phyloP scores from a whole-genome alignment of 2,329 filamentous ascomycete genomes.

The Scedosporium boydii region DNA sequence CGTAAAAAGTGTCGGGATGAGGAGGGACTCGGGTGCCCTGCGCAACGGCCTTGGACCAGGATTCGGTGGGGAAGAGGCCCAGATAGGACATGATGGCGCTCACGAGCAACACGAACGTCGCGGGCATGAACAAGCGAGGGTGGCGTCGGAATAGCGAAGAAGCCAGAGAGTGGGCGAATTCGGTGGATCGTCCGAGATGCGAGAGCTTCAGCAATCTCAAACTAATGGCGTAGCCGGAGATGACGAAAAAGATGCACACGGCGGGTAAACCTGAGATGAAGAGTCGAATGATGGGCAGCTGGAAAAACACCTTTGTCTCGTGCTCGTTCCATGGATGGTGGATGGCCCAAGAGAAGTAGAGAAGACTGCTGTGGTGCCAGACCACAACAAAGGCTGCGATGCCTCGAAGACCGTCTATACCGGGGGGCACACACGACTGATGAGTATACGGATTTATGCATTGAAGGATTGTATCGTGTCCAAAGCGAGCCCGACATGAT shows the following conservation, averaged over 20 bases:
- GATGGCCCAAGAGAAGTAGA: conserved; percentile 5
- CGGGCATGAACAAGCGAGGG: conserved; percentile 38
- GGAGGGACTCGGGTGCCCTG: conserved; percentile 2
- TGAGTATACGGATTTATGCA: background rate
- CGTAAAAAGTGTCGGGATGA: background rate
- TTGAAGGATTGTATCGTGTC: background rate
- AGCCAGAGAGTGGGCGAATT: conserved; percentile 32
- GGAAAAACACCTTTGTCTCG: conserved; percentile 21
- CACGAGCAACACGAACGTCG: conserved; percentile 44
- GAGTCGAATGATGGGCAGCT: conserved; percentile 47
- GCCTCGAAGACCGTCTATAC: conserved; percentile 53
- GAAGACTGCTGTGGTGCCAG: conserved; percentile 37
- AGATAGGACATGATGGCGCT: background rate
- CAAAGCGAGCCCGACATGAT: background rate
- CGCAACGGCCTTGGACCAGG: conserved; percentile 4
- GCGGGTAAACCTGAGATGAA: conserved; percentile 54
- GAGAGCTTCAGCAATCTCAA: conserved; percentile 38
- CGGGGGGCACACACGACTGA: conserved; percentile 24
- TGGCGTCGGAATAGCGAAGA: conserved; percentile 40
- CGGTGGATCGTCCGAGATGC: conserved; percentile 29
- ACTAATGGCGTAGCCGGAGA: conserved; percentile 48
- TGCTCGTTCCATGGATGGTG: conserved; percentile 3
- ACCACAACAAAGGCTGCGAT: conserved; percentile 60
- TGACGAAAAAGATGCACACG: conserved; percentile 46
- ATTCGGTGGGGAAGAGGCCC: conserved; percentile 1